A percentile compares a stretch with the other conserved stretches of the same genome.
Evolutionary conservation across 2,329 filamentous ascomycete genomes (phyloP).

Genomic region (Magnaporthiopsis incrustans): DNA sequence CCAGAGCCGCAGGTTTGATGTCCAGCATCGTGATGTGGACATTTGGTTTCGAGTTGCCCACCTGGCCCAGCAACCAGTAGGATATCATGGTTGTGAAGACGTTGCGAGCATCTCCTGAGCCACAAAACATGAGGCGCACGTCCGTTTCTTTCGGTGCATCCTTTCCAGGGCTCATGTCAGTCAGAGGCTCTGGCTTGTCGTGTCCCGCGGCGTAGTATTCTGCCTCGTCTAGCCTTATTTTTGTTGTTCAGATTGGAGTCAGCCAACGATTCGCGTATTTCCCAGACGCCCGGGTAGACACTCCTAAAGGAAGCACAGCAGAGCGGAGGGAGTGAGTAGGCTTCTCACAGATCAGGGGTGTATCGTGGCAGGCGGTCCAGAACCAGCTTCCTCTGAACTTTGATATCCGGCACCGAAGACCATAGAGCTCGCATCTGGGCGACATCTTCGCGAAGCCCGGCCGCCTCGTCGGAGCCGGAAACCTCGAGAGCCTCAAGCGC

Average conservation of each 20-base stretch:
- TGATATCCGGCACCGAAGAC: not conserved
- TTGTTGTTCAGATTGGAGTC: not conserved
- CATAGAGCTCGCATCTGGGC: conserved; percentile 1
- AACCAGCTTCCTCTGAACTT: conserved; percentile 3
- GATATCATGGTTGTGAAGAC: conserved; percentile 13
- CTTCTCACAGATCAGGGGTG: conserved; percentile 11
- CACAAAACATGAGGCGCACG: conserved; percentile 16
- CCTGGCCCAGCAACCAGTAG: not conserved
- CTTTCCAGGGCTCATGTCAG: conserved; percentile 8
- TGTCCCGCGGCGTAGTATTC: conserved; percentile 16
- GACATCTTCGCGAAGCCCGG: not conserved
- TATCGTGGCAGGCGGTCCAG: conserved; percentile 15
- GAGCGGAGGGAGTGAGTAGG: not conserved
- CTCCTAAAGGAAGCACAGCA: too few species aligned
- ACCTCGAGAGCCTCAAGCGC: not conserved
- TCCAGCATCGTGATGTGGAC: conserved; percentile 18
- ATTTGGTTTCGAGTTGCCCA: conserved; percentile 7
- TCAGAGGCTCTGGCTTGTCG: conserved; percentile 12
- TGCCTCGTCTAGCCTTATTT: conserved; percentile 8
- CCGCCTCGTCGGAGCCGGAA: not conserved
- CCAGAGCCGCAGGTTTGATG: conserved; percentile 16
- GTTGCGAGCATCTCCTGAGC: conserved; percentile 18
- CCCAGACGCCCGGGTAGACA: too few species aligned
- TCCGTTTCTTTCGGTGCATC: conserved; percentile 7
- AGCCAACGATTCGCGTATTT: not conserved